Evolutionary conservation across 2,329 filamentous ascomycete species (phyloP).

Genomic region (Cladorrhinum sp.): DNA sequence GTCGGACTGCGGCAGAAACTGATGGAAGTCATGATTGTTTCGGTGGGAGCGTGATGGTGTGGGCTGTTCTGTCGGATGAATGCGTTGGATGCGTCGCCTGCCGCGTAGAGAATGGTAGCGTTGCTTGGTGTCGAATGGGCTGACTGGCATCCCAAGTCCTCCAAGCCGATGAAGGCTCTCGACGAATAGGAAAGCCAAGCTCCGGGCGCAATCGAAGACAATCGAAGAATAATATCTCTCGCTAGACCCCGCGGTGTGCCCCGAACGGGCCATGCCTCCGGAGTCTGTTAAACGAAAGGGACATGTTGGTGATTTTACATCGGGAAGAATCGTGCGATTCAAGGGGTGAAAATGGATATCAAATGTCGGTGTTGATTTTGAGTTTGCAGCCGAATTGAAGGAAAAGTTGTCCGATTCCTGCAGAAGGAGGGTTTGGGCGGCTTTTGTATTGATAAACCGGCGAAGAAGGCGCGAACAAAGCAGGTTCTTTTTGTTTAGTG

Average conservation of each 20-base stretch:
- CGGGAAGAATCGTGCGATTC: neutral
- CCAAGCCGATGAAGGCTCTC: neutral
- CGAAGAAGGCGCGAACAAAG: neutral
- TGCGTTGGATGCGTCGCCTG: neutral
- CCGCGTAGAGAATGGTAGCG: neutral
- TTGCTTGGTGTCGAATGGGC: conserved; percentile 2
- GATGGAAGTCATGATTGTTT: neutral
- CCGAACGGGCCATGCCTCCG: neutral
- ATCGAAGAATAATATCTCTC: neutral
- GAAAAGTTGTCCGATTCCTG: no score
- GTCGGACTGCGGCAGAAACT: neutral
- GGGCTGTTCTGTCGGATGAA: neutral
- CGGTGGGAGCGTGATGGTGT: neutral
- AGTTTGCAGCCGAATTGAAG: neutral
- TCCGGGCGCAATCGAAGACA: conserved; percentile 7
- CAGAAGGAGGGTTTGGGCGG: neutral
- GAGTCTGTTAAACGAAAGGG: neutral
- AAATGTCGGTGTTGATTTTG: conserved; percentile 7
- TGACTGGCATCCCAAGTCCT: neutral
- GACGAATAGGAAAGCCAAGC: conserved; percentile 3
- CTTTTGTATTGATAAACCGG: neutral
- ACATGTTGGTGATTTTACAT: neutral
- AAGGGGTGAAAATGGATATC: neutral
- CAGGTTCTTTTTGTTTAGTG: conserved; percentile 1
- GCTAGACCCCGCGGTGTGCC: conserved; percentile 2